A percentile compares a stretch with the other conserved stretches of the same genome.
phyloP scores from a whole-genome alignment of 495 filamentous ascomycete species.

The Choiromyces venosus region DNA sequence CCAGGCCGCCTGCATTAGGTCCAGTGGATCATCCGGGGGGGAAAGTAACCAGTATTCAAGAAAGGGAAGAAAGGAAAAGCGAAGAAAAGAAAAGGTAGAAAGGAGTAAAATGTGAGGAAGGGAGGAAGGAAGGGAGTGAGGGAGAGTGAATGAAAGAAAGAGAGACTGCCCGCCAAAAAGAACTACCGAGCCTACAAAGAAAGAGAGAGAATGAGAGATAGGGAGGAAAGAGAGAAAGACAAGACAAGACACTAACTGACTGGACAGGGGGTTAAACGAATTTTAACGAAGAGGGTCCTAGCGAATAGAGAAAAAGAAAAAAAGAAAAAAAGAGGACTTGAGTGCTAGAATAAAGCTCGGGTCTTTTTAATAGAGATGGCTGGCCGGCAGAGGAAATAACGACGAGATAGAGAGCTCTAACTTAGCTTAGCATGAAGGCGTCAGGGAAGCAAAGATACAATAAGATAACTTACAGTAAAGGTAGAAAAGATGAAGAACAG shows the following conservation, averaged over 20 bases:
- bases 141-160: not conserved
- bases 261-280: too few species aligned
- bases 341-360: not conserved
- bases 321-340: not conserved
- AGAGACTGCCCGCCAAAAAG: not conserved
- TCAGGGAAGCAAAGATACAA: not conserved
- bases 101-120: not conserved
- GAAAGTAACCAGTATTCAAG: not conserved
- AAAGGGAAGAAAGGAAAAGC: conserved; percentile 12
- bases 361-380: not conserved
- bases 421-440: not conserved
- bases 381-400: not conserved
- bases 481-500: not conserved
- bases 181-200: conserved; percentile 9
- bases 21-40: conserved; percentile 9
- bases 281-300: not conserved
- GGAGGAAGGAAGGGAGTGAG: conserved; percentile 12
- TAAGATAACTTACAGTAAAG: not conserved
- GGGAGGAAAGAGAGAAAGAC: not conserved
- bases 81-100: conserved; percentile 12
- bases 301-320: not conserved
- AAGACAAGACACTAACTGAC: not conserved
- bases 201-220: not conserved
- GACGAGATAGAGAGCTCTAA: not conserved
- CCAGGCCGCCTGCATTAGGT: conserved; percentile 17